A percentile compares a stretch with the other conserved stretches of the same genome.
These are phyloP conservation scores for Kluyveromyces sp. DNA, from an alignment of 1,139 yeast genomes.

Conservation along the genomic window DNA sequence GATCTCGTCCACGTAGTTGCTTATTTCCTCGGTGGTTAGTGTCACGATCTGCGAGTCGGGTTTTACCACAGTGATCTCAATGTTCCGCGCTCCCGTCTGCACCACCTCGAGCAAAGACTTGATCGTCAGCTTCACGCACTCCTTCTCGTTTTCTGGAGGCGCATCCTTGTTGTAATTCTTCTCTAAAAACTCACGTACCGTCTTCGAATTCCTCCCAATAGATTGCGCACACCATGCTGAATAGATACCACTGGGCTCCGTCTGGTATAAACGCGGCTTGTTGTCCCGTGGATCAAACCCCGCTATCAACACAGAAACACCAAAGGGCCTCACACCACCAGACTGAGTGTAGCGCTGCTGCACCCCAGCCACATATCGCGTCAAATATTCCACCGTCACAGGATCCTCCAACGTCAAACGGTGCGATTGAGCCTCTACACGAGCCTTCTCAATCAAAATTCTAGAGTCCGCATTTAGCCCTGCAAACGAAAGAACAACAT, in stretches of 20 bases:
- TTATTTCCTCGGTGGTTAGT: conserved; percentile 66
- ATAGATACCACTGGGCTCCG: conserved; percentile 96
- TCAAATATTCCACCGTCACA: conserved; percentile 83
- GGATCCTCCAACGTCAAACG: conserved; percentile 90
- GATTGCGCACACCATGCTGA: conserved; percentile 99
- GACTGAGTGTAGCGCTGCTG: conserved; percentile 97
- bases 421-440: conserved; percentile 97
- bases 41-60: conserved; percentile 50
- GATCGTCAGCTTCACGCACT: conserved; percentile 73
- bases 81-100: conserved; percentile 95
- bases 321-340: conserved; percentile 96
- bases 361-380: conserved; percentile 92
- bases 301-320: conserved; percentile 89
- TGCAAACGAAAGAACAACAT: conserved; percentile 88
- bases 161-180: conserved; percentile 55
- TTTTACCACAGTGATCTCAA: conserved; percentile 82
- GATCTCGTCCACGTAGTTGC: conserved; percentile 67
- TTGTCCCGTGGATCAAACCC: conserved; percentile 87
- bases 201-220: conserved; percentile 90
- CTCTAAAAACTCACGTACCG: conserved; percentile 92
- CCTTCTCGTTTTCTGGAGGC: conserved; percentile 63
- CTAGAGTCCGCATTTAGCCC: conserved; percentile 98
- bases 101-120: conserved; percentile 90
- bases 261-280: conserved; percentile 79
- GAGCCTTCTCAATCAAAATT: conserved; percentile 86